These are phyloP conservation scores for Paratinospora sagittata DNA, from an alignment of 164 flowering plant species.

Conservation along the genomic window DNA sequence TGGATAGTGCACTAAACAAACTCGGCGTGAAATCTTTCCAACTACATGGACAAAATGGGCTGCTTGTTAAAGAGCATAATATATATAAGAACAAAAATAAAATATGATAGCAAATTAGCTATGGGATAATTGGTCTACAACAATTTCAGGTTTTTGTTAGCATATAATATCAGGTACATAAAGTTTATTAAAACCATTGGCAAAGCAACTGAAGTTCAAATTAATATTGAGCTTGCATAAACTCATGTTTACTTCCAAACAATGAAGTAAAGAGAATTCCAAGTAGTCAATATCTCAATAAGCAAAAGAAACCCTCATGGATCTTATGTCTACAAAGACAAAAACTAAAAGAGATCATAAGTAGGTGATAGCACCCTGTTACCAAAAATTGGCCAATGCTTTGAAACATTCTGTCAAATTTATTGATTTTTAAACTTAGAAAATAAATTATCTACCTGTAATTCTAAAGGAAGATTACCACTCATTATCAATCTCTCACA, in stretches of 20 bases:
- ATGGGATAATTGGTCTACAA: neutral
- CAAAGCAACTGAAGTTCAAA: neutral
- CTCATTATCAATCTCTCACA: too few species aligned
- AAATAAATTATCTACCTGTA: too few species aligned
- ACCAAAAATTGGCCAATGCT: too few species aligned
- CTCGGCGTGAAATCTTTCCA: constrained; percentile 75
- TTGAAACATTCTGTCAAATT: too few species aligned
- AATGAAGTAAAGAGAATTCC: neutral
- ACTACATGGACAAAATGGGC: constrained; percentile 29
- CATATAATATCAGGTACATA: neutral
- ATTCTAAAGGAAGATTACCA: too few species aligned
- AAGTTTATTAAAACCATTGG: neutral
- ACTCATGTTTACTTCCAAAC: too few species aligned
- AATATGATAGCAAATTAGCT: neutral
- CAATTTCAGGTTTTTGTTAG: neutral
- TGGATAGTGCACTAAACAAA: constrained; percentile 57
- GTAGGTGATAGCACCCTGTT: too few species aligned
- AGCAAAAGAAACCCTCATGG: neutral
- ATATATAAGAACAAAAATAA: neutral
- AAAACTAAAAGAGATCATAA: neutral
- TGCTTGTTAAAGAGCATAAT: too few species aligned
- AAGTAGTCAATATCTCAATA: neutral
- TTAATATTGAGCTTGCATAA: neutral
- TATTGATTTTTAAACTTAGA: too few species aligned
- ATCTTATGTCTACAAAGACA: neutral